Evolutionary conservation across 352 stramenopile genomes (phyloP).

Genomic region (Phytophthora foliorum): DNA sequence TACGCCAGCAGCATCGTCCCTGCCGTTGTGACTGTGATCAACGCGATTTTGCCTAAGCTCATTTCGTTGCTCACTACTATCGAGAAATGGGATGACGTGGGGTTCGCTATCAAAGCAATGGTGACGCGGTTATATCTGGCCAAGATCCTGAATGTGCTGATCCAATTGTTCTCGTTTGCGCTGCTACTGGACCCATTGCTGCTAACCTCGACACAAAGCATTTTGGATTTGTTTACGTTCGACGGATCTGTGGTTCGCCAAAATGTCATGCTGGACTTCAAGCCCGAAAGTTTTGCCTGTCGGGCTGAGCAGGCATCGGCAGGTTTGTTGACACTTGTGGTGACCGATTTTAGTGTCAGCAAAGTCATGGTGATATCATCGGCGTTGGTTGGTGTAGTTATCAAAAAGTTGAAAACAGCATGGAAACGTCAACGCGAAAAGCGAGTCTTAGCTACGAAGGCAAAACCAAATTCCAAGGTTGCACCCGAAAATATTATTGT

Average conservation of each 20-base stretch:
- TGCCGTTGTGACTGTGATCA: slow-evolving; percentile 79
- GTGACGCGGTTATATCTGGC: slow-evolving; percentile 82
- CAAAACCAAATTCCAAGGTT: slow-evolving; percentile 20
- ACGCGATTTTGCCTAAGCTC: slow-evolving; percentile 69
- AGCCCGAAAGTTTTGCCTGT: slow-evolving; percentile 56
- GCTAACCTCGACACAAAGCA: slow-evolving; percentile 48
- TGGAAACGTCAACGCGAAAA: slow-evolving; percentile 28
- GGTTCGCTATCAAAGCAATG: slow-evolving; percentile 87
- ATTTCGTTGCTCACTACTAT: slow-evolving; percentile 73
- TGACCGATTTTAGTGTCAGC: slow-evolving; percentile 80
- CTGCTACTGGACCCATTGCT: slow-evolving; percentile 77
- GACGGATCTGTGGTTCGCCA: slow-evolving; percentile 52
- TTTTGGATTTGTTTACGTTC: slow-evolving; percentile 50
- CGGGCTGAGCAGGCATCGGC: slow-evolving; percentile 72
- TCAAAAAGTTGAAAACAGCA: slow-evolving; percentile 29
- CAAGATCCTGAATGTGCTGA: slow-evolving; percentile 87
- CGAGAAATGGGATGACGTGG: slow-evolving; percentile 83
- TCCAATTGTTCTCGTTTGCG: slow-evolving; percentile 81
- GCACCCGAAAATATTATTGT: slow-evolving; percentile 24
- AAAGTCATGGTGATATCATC: slow-evolving; percentile 62
- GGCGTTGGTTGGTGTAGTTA: slow-evolving; percentile 31
- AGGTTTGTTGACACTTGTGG: slow-evolving; percentile 70
- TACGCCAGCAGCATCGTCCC: slow-evolving; percentile 78
- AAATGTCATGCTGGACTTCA: slow-evolving; percentile 80
- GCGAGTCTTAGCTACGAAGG: slow-evolving; percentile 16